phyloP scores from a whole-genome alignment of 768 basidiomycete genomes.

The Podaxis sp. region DNA sequence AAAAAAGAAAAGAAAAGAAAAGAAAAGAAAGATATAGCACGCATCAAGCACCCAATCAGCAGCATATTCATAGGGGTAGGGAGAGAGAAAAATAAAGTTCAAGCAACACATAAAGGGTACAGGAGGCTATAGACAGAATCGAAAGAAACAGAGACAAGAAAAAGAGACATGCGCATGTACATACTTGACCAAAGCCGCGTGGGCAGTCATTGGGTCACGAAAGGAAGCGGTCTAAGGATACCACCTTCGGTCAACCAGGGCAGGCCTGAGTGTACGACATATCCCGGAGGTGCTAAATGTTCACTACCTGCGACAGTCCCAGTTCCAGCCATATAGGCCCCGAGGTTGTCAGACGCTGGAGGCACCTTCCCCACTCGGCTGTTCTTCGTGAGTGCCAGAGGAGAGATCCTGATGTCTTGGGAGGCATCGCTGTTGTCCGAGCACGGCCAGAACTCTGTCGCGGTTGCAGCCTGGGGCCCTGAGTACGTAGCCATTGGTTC shows the following conservation, averaged over 20 bases:
- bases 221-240: not conserved
- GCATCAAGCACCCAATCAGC: constrained; percentile 13
- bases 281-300: not conserved
- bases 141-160: constrained; percentile 13
- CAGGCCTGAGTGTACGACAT: not conserved
- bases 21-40: constrained; percentile 20
- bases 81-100: constrained; percentile 1
- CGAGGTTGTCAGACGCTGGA: not conserved
- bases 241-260: constrained; percentile 10
- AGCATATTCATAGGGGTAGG: constrained; percentile 4
- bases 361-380: not conserved
- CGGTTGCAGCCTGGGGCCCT: constrained; percentile 6
- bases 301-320: not conserved
- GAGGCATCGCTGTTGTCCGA: constrained; percentile 7
- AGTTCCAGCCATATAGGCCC: not conserved
- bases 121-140: constrained; percentile 10
- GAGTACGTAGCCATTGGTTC: constrained; percentile 28
- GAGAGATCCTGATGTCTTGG: constrained; percentile 2
- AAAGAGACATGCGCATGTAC: constrained; percentile 13
- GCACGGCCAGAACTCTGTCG: constrained; percentile 25
- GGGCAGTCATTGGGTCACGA: constrained; percentile 1
- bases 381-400: constrained; percentile 2
- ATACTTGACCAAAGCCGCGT: not conserved
- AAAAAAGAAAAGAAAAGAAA: constrained; percentile 20
- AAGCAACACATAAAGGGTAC: constrained; percentile 13